A percentile compares a stretch with the other conserved stretches of the same genome.
Evolutionary conservation across 768 basidiomycete genomes (phyloP).

Genomic region (Tricholoma hemisulphureum): DNA sequence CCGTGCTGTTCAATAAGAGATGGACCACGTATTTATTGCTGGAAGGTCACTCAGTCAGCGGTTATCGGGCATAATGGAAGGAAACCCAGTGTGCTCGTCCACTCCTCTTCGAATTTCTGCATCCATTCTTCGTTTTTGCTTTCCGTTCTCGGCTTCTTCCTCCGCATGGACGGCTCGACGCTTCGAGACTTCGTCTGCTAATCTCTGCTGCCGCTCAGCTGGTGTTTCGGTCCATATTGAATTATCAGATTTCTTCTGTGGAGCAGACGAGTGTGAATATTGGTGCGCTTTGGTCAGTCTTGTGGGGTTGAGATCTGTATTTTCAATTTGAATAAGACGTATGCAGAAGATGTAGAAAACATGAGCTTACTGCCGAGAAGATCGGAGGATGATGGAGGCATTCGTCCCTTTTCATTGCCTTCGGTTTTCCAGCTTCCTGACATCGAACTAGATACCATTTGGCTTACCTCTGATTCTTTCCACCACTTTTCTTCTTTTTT

Average conservation of each 20-base stretch:
- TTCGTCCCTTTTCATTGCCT: slow-evolving; percentile 80
- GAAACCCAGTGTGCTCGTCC: slow-evolving; percentile 65
- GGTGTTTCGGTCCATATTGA: slow-evolving; percentile 98
- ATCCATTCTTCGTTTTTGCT: slow-evolving; percentile 62
- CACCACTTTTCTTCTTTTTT: slow-evolving; percentile 78
- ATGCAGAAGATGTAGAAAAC: background rate
- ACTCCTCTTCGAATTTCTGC: slow-evolving; percentile 70
- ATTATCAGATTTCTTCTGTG: slow-evolving; percentile 49
- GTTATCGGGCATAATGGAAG: background rate
- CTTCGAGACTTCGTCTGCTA: slow-evolving; percentile 91
- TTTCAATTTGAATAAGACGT: background rate
- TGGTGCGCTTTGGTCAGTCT: slow-evolving; percentile 71
- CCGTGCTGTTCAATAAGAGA: slow-evolving; percentile 57
- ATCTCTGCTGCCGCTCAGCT: slow-evolving; percentile 82
- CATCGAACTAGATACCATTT: background rate
- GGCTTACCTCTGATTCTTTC: slow-evolving; percentile 61
- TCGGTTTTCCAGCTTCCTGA: slow-evolving; percentile 76
- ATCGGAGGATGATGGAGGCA: slow-evolving; percentile 84
- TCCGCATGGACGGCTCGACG: slow-evolving; percentile 62
- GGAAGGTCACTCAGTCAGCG: background rate
- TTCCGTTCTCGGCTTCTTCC: slow-evolving; percentile 42
- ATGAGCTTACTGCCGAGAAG: slow-evolving; percentile 79
- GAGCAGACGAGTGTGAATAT: slow-evolving; percentile 63
- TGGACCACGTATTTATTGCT: slow-evolving; percentile 51
- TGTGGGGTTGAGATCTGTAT: slow-evolving; percentile 78